A percentile compares a stretch with the other conserved stretches of the same genome.
phyloP scores from a whole-genome alignment of 805 yeast species.

The Myxozyma lipomycoides region DNA sequence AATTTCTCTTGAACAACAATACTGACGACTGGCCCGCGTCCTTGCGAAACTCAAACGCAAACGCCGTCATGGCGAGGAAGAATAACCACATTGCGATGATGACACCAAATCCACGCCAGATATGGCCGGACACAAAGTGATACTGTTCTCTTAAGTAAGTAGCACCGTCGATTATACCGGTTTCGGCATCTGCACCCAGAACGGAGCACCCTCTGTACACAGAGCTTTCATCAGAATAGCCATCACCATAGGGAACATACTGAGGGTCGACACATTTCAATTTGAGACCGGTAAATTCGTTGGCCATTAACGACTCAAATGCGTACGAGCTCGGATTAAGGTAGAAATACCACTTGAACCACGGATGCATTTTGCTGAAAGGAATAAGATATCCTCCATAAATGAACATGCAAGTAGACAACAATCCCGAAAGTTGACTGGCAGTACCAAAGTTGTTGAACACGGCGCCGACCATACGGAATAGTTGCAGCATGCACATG shows the following conservation, averaged over 20 bases:
- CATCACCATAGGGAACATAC: conserved; percentile 58
- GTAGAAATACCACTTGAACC: conserved; percentile 67
- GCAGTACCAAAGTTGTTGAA: conserved; percentile 38
- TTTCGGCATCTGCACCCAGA: conserved; percentile 59
- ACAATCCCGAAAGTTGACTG: conserved; percentile 46
- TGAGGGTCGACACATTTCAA: conserved; percentile 49
- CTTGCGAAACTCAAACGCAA: conserved; percentile 40
- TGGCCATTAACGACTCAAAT: conserved; percentile 60
- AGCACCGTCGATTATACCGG: conserved; percentile 53
- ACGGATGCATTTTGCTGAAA: conserved; percentile 56
- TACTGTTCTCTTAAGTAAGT: conserved; percentile 49
- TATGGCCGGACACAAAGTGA: conserved; percentile 52
- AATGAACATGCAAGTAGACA: conserved; percentile 41
- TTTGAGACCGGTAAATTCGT: conserved; percentile 57
- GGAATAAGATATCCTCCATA: conserved; percentile 51
- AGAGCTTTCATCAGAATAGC: conserved; percentile 43
- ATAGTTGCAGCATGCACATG: conserved; percentile 54
- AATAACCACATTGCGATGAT: conserved; percentile 49
- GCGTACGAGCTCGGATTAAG: conserved; percentile 55
- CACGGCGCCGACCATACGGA: conserved; percentile 42
- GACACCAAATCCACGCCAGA: conserved; percentile 80
- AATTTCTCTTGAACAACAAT: too few species aligned
- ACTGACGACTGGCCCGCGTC: too few species aligned
- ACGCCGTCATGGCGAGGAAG: conserved; percentile 34
- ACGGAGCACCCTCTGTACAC: conserved; percentile 49